Base-by-base conservation (phyloP, 2,329 filamentous ascomycete species). In the Pseudogymnoascus sp. region DNA sequence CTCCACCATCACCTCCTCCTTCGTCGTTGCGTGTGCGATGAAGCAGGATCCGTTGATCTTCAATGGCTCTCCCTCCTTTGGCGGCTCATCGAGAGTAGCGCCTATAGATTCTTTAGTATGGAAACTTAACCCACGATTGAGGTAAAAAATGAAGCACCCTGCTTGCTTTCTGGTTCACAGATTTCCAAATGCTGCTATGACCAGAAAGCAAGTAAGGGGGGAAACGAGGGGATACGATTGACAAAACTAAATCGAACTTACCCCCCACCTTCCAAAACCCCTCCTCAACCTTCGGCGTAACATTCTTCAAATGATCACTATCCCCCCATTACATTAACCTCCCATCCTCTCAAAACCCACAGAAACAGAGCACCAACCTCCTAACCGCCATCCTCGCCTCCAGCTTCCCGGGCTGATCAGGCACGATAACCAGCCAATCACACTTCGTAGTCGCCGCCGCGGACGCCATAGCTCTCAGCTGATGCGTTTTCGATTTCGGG, bases 21-120 rank as follows among this genome's bases (percentile, higher is more conserved):
- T 85, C 7, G 82, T 86, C 67, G 85, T 82, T 6, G 89, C 91
- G 31, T 83, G 75, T 41, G 85, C 79, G 28, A 96, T 79, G 71
- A 95, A 78, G 16, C 86, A 84, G 73, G 88, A 92, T 45, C 91
- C 92, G 67, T 85, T 84, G 77, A 95, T 92, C 73, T 89, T 85
- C 48, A 74, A 37, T 0, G 69, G 77, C 23, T 88, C 81, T 65
- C 83, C 83, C 62, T 88, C 84, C 5, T 83, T 79, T 36, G 90
- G 88, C 37, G 89, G 80, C 7, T 85, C 81, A 45, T 89, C 82
- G 6, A 93, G 78, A 62, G 88, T 79, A 21, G 88, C 89, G 45
- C 90, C 90, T 86, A 62, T 3, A 2, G 10, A 11, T 21, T 19
- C 51, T 6, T 57, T 19, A 57, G 28, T 19, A 19, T 34, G 4